A percentile compares a stretch with the other conserved stretches of the same genome.
phyloP scores from a whole-genome alignment of 2,329 filamentous ascomycete genomes.

The Diaporthe sp. region DNA sequence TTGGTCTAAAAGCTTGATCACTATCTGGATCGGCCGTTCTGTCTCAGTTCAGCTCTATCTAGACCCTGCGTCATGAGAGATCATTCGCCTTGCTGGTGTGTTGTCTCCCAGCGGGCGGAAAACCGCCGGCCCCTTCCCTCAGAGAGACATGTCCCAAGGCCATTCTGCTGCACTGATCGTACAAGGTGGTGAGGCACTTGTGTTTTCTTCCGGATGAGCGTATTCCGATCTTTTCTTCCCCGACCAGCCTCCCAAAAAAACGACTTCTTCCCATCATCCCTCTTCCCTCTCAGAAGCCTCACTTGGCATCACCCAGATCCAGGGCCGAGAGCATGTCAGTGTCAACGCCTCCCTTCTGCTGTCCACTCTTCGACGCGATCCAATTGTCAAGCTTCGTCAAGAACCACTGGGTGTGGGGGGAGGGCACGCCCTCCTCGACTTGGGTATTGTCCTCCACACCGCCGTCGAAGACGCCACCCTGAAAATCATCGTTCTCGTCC shows the following conservation, averaged over 20 bases:
- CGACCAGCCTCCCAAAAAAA: neutral
- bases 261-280: no score
- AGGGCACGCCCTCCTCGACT: neutral
- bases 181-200: neutral
- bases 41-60: neutral
- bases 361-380: neutral
- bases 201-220: no score
- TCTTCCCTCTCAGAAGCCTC: neutral
- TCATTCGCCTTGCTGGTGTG: neutral
- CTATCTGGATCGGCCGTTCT: neutral
- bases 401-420: neutral
- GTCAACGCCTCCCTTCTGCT: neutral
- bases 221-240: neutral
- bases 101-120: no score
- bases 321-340: slow-evolving; percentile 17
- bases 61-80: neutral
- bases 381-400: neutral
- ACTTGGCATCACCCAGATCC: neutral
- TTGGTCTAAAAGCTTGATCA: neutral
- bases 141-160: neutral
- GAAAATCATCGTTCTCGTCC: neutral
- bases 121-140: no score
- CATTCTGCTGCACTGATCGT: neutral
- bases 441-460: slow-evolving; percentile 1
- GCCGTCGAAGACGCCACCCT: neutral